Evolutionary conservation across 371 early-diverging fungal genomes (phyloP).

Genomic region (Apophysomyces trapeziformis): DNA sequence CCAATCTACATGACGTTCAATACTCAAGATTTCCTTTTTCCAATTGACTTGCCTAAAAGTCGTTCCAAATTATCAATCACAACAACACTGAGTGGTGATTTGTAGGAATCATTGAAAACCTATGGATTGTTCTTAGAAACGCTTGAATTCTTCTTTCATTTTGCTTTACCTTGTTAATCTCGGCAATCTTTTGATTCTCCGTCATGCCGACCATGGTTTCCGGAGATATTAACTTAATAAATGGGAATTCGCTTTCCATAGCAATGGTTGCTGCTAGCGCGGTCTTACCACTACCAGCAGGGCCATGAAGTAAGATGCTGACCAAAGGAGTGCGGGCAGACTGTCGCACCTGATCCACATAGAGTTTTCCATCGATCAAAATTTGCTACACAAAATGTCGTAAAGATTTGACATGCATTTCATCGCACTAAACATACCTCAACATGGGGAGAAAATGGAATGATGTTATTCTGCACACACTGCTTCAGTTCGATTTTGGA

Average conservation of each 20-base stretch:
- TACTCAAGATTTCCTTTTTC: not conserved
- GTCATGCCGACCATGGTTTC: conserved; percentile 96
- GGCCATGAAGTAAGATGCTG: conserved; percentile 86
- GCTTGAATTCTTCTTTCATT: not conserved
- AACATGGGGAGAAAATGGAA: conserved; percentile 76
- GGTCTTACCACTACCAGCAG: conserved; percentile 96
- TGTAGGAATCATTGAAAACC: conserved; percentile 97
- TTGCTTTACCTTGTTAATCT: conserved; percentile 83
- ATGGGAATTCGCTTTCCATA: conserved; percentile 94
- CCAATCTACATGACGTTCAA: conserved; percentile 73
- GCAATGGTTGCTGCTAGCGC: conserved; percentile 98
- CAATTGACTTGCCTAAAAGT: conserved; percentile 67
- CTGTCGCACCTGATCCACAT: conserved; percentile 86
- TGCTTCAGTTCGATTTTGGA: conserved; percentile 90
- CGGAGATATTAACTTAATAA: conserved; percentile 98
- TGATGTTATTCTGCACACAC: conserved; percentile 86
- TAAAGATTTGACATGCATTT: not conserved
- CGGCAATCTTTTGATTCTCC: conserved; percentile 92
- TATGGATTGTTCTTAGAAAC: conserved; percentile 17
- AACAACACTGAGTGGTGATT: conserved; percentile 94
- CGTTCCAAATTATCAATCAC: conserved; percentile 98
- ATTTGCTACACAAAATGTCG: conserved; percentile 52
- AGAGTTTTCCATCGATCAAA: conserved; percentile 81
- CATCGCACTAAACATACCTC: conserved; percentile 47
- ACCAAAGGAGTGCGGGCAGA: conserved; percentile 87